A percentile compares a stretch with the other conserved stretches of the same genome.
Evolutionary conservation across 1,284 basidiomycete genomes (phyloP).

Genomic region (Puccinia horiana): DNA sequence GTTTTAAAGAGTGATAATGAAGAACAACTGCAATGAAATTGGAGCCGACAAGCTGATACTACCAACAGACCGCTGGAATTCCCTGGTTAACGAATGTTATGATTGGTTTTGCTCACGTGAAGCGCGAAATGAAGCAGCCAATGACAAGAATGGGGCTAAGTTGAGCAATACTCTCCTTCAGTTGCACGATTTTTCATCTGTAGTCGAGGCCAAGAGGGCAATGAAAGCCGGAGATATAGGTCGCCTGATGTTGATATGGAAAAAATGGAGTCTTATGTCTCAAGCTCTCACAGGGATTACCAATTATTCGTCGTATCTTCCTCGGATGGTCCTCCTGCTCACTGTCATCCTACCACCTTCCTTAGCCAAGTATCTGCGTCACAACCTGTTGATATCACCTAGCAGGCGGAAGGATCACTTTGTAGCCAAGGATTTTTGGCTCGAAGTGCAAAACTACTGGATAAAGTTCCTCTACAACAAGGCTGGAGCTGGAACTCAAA

Average conservation of each 20-base stretch:
- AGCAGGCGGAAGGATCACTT: background rate
- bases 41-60: background rate
- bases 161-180: background rate
- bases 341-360: background rate
- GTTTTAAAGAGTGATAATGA: background rate
- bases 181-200: slow-evolving; percentile 19
- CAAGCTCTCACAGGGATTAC: slow-evolving; percentile 1
- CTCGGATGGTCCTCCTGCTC: slow-evolving; percentile 22
- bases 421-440: slow-evolving; percentile 4
- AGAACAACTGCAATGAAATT: background rate
- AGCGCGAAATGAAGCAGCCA: background rate
- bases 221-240: slow-evolving; percentile 17
- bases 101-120: background rate
- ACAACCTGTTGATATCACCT: slow-evolving; percentile 11
- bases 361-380: background rate
- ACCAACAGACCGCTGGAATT: background rate
- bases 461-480: slow-evolving; percentile 13
- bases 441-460: slow-evolving; percentile 26
- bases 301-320: slow-evolving; percentile 9
- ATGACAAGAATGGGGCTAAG: background rate
- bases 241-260: slow-evolving; percentile 23
- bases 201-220: slow-evolving; percentile 17
- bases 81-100: slow-evolving; percentile 9
- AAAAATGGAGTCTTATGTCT: slow-evolving; percentile 16
- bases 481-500: background rate